A percentile compares a stretch with the other conserved stretches of the same genome.
phyloP scores from a whole-genome alignment of 73 alveolate species.

The Paramecium biaurelia region DNA sequence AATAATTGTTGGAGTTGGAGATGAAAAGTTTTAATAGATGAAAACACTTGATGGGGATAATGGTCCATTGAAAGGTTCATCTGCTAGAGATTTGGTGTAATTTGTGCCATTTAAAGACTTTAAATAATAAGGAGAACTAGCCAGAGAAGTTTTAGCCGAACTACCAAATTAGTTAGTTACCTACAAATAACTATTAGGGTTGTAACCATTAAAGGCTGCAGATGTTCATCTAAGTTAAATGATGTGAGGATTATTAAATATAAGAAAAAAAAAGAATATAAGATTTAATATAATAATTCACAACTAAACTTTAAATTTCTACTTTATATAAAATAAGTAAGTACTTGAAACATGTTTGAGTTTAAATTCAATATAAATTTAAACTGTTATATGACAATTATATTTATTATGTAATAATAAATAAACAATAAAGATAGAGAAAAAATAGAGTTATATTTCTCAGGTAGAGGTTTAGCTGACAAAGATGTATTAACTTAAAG shows the following conservation, averaged over 20 bases:
- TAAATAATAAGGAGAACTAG: slow-evolving; percentile 38
- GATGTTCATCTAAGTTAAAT: neutral
- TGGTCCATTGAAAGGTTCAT: slow-evolving; percentile 55
- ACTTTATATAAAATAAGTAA: too few relatives aligned
- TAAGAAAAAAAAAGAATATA: neutral
- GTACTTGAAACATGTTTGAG: neutral
- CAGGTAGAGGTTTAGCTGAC: slow-evolving; percentile 68
- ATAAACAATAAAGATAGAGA: neutral
- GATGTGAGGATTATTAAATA: neutral
- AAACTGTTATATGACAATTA: neutral
- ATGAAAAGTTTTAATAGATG: slow-evolving; percentile 65
- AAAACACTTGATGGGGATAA: slow-evolving; percentile 66
- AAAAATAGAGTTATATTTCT: slow-evolving; percentile 72
- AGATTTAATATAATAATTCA: neutral
- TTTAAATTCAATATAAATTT: neutral
- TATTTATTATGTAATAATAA: neutral
- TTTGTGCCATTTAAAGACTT: slow-evolving; percentile 65
- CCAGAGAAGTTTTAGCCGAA: slow-evolving; percentile 69
- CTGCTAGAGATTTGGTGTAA: slow-evolving; percentile 67
- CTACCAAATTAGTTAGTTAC: slow-evolving; percentile 61
- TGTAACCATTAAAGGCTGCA: neutral
- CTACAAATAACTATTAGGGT: slow-evolving; percentile 29
- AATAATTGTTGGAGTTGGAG: slow-evolving; percentile 71
- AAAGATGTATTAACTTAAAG: slow-evolving; percentile 70
- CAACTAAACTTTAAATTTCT: neutral